Evolutionary conservation across 352 stramenopile species (phyloP).

Genomic region (Globisporangium spinosum): DNA sequence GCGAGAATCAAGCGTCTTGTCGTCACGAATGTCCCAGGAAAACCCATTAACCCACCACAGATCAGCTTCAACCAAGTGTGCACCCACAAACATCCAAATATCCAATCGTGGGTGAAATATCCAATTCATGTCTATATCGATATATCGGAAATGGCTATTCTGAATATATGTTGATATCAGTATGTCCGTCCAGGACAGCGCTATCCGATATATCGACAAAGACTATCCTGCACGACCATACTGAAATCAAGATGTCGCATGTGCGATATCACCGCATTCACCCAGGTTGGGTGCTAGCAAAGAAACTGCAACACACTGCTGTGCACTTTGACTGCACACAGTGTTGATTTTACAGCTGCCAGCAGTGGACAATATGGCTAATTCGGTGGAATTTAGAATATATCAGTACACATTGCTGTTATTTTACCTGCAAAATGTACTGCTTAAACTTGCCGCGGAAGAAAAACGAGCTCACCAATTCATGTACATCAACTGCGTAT

Average conservation of each 20-base stretch:
- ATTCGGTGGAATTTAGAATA: background rate
- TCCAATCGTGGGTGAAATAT: constrained; percentile 1
- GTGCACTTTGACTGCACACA: background rate
- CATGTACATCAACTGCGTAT: background rate
- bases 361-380: background rate
- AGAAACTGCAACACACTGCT: background rate
- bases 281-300: background rate
- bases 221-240: background rate
- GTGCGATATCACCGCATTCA: background rate
- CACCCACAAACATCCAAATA: background rate
- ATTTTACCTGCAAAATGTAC: background rate
- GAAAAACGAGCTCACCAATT: background rate
- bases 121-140: background rate
- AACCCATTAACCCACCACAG: background rate
- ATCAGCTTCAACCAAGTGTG: background rate
- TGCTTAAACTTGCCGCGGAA: background rate
- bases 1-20: background rate
- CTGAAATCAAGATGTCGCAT: background rate
- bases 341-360: background rate
- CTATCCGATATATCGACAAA: background rate
- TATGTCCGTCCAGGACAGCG: background rate
- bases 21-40: constrained; percentile 1
- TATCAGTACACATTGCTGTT: background rate
- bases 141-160: background rate
- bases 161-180: background rate